phyloP scores from a whole-genome alignment of 2,329 filamentous ascomycete genomes.

The Alternaria arbusti region DNA sequence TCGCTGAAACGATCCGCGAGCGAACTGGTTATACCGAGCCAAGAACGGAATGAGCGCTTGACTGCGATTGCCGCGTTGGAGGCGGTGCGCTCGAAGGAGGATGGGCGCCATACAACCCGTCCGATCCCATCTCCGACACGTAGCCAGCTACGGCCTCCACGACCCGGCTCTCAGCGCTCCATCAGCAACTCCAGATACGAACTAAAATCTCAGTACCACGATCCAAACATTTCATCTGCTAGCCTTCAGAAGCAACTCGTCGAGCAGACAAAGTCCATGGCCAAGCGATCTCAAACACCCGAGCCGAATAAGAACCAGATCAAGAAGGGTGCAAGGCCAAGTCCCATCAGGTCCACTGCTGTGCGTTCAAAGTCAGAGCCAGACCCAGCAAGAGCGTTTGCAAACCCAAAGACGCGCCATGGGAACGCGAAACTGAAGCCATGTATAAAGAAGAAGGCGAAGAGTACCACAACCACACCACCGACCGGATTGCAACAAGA shows the following conservation, averaged over 20 bases:
- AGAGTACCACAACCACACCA: conserved; percentile 28
- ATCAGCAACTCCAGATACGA: conserved; percentile 18
- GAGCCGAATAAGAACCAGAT: not conserved
- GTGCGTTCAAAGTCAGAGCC: conserved; percentile 8
- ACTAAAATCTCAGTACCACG: conserved; percentile 9
- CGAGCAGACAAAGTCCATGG: conserved; percentile 10
- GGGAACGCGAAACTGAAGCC: conserved; percentile 28
- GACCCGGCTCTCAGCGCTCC: conserved; percentile 4
- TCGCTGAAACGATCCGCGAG: conserved; percentile 3
- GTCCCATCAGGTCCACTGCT: not conserved
- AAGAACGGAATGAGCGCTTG: not conserved
- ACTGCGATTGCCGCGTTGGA: not conserved
- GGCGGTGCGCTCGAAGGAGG: not conserved
- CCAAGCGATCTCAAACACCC: not conserved
- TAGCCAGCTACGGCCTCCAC: not conserved
- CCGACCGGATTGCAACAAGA: conserved; percentile 1
- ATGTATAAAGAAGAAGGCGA: conserved; percentile 34
- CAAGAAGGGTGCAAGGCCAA: conserved; percentile 7
- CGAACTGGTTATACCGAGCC: not conserved
- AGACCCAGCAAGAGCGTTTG: not conserved
- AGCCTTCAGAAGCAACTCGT: conserved; percentile 17
- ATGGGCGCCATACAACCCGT: not conserved
- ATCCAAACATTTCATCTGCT: conserved; percentile 10
- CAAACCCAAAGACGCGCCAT: not conserved
- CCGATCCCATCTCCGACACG: not conserved